A percentile compares a stretch with the other conserved stretches of the same genome.
phyloP scores from a whole-genome alignment of 2,329 filamentous ascomycete genomes.

The Cytospora paraplurivora region DNA sequence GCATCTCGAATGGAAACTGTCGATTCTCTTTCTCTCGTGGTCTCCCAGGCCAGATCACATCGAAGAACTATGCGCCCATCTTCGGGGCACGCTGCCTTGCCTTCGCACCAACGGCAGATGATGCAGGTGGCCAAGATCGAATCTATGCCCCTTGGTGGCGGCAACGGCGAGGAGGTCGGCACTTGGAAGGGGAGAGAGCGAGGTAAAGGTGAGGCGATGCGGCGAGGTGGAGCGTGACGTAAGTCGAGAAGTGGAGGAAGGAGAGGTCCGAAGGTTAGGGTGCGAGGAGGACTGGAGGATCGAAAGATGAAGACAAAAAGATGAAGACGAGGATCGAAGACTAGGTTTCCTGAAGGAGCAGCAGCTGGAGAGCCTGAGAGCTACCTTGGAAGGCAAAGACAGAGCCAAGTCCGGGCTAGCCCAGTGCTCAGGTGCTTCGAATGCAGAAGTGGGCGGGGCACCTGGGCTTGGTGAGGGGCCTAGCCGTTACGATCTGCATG shows the following conservation, averaged over 20 bases:
- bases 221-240: conserved; percentile 12
- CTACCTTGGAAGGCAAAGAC: conserved; percentile 18
- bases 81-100: conserved; percentile 15
- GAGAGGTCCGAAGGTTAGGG: conserved; percentile 18
- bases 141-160: conserved; percentile 4
- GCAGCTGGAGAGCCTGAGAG: neutral
- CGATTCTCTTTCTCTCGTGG: conserved; percentile 4
- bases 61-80: conserved; percentile 27
- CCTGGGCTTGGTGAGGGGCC: conserved; percentile 21
- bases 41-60: conserved; percentile 22
- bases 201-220: neutral
- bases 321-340: conserved; percentile 13
- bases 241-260: conserved; percentile 16
- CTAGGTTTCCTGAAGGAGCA: neutral
- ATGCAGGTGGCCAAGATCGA: conserved; percentile 12
- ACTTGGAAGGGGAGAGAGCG: conserved; percentile 1
- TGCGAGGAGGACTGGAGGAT: conserved; percentile 16
- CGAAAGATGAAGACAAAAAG: conserved; percentile 11
- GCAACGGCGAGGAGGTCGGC: conserved; percentile 13
- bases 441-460: conserved; percentile 17
- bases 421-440: conserved; percentile 10
- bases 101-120: conserved; percentile 16
- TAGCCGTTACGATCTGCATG: conserved; percentile 18
- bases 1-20: conserved; percentile 20
- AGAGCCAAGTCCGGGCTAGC: neutral